Conservation (phyloP, 1,284 basidiomycete species). For the Limonomyces culmigenus region DNA sequence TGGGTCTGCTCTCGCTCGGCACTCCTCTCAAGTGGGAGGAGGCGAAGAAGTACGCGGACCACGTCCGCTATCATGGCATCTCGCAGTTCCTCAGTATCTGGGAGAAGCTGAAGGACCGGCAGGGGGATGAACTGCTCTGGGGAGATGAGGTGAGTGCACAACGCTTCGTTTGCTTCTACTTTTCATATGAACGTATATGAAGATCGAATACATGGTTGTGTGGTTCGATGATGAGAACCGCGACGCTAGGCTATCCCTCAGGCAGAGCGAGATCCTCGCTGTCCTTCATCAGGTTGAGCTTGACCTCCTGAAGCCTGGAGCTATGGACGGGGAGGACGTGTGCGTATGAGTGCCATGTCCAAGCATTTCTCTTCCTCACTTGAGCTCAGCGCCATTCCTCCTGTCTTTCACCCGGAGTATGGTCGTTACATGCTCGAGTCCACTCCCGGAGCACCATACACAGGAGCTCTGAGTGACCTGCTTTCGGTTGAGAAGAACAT, state of each 20-base stretch:
- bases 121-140: conserved; percentile 94
- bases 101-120: conserved; percentile 80
- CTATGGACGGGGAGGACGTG: conserved; percentile 32
- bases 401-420: conserved; percentile 97
- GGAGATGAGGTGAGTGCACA: conserved; percentile 73
- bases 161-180: conserved; percentile 4
- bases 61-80: conserved; percentile 88
- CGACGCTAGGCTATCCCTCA: conserved; percentile 77
- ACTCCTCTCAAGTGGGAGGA: conserved; percentile 91
- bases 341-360: too few relatives aligned
- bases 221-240: conserved; percentile 66
- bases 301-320: background rate
- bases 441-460: conserved; percentile 90
- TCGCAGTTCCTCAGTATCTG: conserved; percentile 91
- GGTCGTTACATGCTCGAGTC: conserved; percentile 98
- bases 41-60: conserved; percentile 74
- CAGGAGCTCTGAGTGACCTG: conserved; percentile 72
- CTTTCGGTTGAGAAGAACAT: conserved; percentile 89
- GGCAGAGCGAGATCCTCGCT: conserved; percentile 86
- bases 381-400: conserved; percentile 44
- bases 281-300: conserved; percentile 61
- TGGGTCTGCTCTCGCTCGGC: conserved; percentile 92
- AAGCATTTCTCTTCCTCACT: too few relatives aligned
- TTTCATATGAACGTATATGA: conserved; percentile 5
- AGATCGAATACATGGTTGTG: conserved; percentile 97